phyloP scores from a whole-genome alignment of 352 stramenopile genomes.

The Thraustotheca clavata region DNA sequence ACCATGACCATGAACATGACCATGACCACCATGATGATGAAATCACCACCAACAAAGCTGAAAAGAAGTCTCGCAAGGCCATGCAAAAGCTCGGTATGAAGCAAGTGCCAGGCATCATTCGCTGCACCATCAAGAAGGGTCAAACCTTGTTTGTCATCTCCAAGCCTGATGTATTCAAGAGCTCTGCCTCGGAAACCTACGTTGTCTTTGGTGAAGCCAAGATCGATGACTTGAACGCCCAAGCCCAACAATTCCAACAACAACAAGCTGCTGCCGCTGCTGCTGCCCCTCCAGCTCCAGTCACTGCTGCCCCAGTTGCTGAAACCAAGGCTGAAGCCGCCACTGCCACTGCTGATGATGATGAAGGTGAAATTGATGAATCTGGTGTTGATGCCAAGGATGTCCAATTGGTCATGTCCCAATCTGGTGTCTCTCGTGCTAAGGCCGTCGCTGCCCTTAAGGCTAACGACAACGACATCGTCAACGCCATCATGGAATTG shows the following conservation, averaged over 20 bases:
- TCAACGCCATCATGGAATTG: conserved; percentile 99
- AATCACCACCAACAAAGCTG: conserved; percentile 90
- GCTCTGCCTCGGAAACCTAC: conserved; percentile 89
- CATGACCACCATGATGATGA: conserved; percentile 65
- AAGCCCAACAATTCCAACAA: conserved; percentile 89
- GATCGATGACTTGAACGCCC: conserved; percentile 93
- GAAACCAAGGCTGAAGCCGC: conserved; percentile 32
- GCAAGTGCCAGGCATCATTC: conserved; percentile 91
- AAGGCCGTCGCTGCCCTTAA: conserved; percentile 96
- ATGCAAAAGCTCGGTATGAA: conserved; percentile 99
- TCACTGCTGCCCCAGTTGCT: conserved; percentile 30
- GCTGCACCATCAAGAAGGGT: conserved; percentile 98
- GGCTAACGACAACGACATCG: conserved; percentile 98
- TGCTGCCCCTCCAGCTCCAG: conserved; percentile 28
- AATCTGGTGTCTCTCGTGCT: conserved; percentile 86
- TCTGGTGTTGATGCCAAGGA: conserved; percentile 97
- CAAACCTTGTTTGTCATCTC: conserved; percentile 96
- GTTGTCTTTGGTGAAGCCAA: conserved; percentile 99
- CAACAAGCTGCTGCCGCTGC: conserved; percentile 22
- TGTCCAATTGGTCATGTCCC: conserved; percentile 97
- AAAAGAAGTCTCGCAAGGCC: conserved; percentile 99
- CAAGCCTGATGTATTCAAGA: conserved; percentile 98
- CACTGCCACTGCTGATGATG: conserved; percentile 51
- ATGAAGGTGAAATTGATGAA: conserved; percentile 92
- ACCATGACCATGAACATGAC: conserved; percentile 44